Conservation (phyloP, 306 rosid genomes). For the Vicia villosa region DNA sequence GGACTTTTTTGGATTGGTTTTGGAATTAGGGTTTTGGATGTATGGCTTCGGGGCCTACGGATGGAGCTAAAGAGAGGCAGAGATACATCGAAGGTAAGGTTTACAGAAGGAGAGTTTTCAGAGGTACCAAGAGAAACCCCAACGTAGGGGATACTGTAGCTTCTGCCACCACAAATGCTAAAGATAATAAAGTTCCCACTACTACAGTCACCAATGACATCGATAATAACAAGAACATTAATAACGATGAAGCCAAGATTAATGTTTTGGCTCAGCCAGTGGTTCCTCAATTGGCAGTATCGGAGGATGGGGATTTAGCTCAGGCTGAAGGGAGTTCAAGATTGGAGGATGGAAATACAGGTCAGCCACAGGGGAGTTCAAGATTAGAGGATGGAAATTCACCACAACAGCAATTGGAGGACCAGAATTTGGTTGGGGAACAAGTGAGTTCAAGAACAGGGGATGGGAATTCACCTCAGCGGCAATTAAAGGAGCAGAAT, state of each 20-base stretch:
- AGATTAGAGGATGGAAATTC: neutral
- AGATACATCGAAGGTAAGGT: slow-evolving; percentile 64
- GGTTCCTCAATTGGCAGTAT: neutral
- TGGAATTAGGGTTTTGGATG: slow-evolving; percentile 79
- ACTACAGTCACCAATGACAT: neutral
- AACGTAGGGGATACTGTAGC: slow-evolving; percentile 25
- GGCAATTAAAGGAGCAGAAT: neutral
- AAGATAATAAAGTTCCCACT: slow-evolving; percentile 1
- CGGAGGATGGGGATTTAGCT: slow-evolving; percentile 42
- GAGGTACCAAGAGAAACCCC: slow-evolving; percentile 51
- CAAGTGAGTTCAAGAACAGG: neutral
- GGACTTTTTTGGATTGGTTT: slow-evolving; percentile 31
- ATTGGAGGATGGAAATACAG: neutral
- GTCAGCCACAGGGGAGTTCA: neutral
- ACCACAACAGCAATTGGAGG: neutral
- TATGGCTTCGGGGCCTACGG: slow-evolving; percentile 91
- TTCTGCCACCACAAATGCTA: slow-evolving; percentile 13
- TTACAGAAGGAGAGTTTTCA: slow-evolving; percentile 68
- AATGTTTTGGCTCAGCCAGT: too few species aligned
- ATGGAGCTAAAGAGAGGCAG: slow-evolving; percentile 64
- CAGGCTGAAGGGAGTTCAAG: slow-evolving; percentile 34
- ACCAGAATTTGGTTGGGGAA: neutral
- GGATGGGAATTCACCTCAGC: slow-evolving; percentile 1
- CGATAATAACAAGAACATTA: neutral
- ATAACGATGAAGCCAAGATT: slow-evolving; percentile 1